phyloP scores from a whole-genome alignment of 2,329 filamentous ascomycete species.

The Cucurbitaria berberidis region DNA sequence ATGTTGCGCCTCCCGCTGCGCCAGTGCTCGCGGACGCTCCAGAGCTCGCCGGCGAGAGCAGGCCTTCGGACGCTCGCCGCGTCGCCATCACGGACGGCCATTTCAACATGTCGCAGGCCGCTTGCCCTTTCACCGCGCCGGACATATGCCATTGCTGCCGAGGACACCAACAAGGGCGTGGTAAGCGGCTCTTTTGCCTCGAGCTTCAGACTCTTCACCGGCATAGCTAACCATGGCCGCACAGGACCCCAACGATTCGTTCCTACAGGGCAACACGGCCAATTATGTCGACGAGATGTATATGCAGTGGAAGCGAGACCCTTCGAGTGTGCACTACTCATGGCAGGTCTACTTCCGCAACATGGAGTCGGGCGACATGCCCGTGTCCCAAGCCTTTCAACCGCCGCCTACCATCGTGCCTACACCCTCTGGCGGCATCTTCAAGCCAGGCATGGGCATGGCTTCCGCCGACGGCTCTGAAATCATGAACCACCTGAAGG shows the following conservation, averaged over 20 bases:
- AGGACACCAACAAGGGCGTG: conserved; percentile 66
- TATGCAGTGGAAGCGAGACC: conserved; percentile 93
- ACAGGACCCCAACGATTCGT: conserved; percentile 89
- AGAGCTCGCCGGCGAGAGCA: conserved; percentile 57
- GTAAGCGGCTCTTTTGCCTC: conserved; percentile 51
- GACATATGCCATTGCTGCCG: conserved; percentile 64
- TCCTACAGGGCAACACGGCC: conserved; percentile 94
- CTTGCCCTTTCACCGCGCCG: conserved; percentile 57
- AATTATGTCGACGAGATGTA: conserved; percentile 99
- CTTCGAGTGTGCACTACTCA: conserved; percentile 91
- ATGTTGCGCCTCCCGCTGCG: conserved; percentile 76
- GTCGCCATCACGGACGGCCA: conserved; percentile 47
- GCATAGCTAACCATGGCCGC: conserved; percentile 36
- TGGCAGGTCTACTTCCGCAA: conserved; percentile 99
- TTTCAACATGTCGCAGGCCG: conserved; percentile 56
- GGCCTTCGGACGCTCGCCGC: conserved; percentile 51
- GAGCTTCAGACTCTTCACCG: conserved; percentile 16
- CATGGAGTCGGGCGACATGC: conserved; percentile 98
- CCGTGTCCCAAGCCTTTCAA: conserved; percentile 94
- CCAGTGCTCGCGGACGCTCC: conserved; percentile 69
- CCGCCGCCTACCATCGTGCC: conserved; percentile 92
- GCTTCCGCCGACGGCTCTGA: conserved; percentile 74
- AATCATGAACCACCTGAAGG: conserved; percentile 95
- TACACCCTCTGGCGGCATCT: conserved; percentile 73
- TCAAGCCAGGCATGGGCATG: conserved; percentile 72